phyloP scores from a whole-genome alignment of 371 early-diverging fungal species.

The Dichotomocladium elegans region DNA sequence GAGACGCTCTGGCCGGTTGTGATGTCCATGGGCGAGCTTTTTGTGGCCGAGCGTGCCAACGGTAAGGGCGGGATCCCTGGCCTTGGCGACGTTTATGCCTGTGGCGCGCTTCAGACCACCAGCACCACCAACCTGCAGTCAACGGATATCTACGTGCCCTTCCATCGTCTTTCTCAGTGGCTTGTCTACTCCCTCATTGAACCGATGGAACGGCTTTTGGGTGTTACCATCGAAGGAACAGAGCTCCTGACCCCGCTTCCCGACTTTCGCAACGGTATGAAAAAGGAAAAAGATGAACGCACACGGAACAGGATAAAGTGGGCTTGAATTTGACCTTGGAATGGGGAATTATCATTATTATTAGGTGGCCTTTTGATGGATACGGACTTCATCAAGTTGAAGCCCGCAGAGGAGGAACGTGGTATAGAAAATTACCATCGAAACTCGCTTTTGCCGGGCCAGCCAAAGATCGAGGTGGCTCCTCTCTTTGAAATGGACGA shows the following conservation, averaged over 20 bases:
- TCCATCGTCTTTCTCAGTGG: slow-evolving; percentile 93
- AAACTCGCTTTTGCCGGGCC: slow-evolving; percentile 37
- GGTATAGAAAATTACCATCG: slow-evolving; percentile 39
- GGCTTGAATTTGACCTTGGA: too few species aligned
- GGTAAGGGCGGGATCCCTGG: slow-evolving; percentile 52
- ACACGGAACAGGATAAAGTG: too few species aligned
- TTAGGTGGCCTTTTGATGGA: slow-evolving; percentile 44
- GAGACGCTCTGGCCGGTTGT: slow-evolving; percentile 80
- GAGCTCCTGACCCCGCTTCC: slow-evolving; percentile 82
- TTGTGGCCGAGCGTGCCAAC: slow-evolving; percentile 53
- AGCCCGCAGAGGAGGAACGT: slow-evolving; percentile 32
- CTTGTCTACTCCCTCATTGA: slow-evolving; percentile 92
- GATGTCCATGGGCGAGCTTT: slow-evolving; percentile 47
- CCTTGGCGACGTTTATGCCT: slow-evolving; percentile 90
- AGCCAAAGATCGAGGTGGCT: slow-evolving; percentile 42
- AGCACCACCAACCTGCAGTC: slow-evolving; percentile 14
- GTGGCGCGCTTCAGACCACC: slow-evolving; percentile 24
- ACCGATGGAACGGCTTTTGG: slow-evolving; percentile 63
- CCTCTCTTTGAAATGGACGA: slow-evolving; percentile 79
- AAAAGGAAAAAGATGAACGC: background rate
- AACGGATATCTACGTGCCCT: slow-evolving; percentile 57
- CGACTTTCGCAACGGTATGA: slow-evolving; percentile 84
- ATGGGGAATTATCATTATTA: too few species aligned
- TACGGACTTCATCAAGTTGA: slow-evolving; percentile 36
- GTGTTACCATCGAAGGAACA: slow-evolving; percentile 62